A percentile compares a stretch with the other conserved stretches of the same genome.
phyloP scores from a whole-genome alignment of 2,329 filamentous ascomycete species.

The Achaetomium macrosporum region DNA sequence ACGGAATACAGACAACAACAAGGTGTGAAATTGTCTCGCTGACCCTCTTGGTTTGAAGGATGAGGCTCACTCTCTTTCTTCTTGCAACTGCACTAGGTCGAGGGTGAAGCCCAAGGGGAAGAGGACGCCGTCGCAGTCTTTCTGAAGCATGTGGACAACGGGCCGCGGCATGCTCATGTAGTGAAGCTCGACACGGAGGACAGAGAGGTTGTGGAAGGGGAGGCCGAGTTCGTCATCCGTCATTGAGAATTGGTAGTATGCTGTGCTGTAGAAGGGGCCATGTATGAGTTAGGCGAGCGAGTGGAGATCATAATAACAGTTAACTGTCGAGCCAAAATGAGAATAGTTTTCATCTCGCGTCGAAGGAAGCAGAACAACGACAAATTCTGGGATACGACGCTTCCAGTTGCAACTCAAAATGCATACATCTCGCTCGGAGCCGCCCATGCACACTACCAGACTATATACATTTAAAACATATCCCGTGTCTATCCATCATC shows the following conservation, averaged over 20 bases:
- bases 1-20: conserved; percentile 51
- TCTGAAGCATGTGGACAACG: conserved; percentile 67
- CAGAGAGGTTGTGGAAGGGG: conserved; percentile 58
- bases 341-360: too few relatives aligned
- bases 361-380: too few relatives aligned
- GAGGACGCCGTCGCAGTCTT: conserved; percentile 61
- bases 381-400: too few relatives aligned
- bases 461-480: too few relatives aligned
- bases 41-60: not conserved
- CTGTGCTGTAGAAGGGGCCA: too few relatives aligned
- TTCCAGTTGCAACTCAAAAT: too few relatives aligned
- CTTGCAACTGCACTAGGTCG: conserved; percentile 53
- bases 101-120: conserved; percentile 80
- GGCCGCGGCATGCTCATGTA: conserved; percentile 67
- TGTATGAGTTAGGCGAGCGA: too few relatives aligned
- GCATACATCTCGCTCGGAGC: too few relatives aligned
- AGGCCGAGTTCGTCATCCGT: conserved; percentile 58
- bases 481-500: not conserved
- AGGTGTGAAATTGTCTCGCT: conserved; percentile 35
- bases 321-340: too few relatives aligned
- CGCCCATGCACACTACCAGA: not conserved
- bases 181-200: conserved; percentile 66
- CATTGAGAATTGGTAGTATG: conserved; percentile 23
- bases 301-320: too few relatives aligned
- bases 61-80: not conserved